Conservation (phyloP, 2,329 filamentous ascomycete species). For the Geosmithia flava region DNA sequence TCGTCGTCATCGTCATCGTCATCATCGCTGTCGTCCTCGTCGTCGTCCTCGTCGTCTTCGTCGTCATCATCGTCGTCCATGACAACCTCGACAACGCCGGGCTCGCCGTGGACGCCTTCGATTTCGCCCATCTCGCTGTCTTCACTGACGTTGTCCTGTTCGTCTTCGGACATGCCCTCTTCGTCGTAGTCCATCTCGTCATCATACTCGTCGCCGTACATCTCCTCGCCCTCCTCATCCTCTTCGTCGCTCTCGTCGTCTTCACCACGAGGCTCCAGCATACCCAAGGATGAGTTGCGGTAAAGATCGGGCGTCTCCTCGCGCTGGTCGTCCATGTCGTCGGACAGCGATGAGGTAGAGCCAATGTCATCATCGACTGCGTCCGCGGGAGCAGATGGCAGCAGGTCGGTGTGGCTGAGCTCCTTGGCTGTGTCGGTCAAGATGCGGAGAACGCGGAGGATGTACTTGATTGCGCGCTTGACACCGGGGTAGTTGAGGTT, state of each 20-base stretch:
- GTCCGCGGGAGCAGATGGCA: slow-evolving; percentile 53
- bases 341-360: slow-evolving; percentile 79
- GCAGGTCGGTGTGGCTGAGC: slow-evolving; percentile 69
- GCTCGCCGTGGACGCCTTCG: slow-evolving; percentile 56
- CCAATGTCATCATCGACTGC: slow-evolving; percentile 71
- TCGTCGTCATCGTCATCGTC: slow-evolving; percentile 37
- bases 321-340: slow-evolving; percentile 63
- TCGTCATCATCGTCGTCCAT: slow-evolving; percentile 59
- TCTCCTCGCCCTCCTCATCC: slow-evolving; percentile 66
- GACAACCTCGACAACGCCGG: slow-evolving; percentile 59
- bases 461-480: slow-evolving; percentile 92
- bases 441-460: slow-evolving; percentile 77
- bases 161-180: slow-evolving; percentile 69
- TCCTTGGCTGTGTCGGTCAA: slow-evolving; percentile 79
- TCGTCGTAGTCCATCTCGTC: slow-evolving; percentile 88
- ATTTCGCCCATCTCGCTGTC: slow-evolving; percentile 79
- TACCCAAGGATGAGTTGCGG: slow-evolving; percentile 87
- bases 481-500: slow-evolving; percentile 90
- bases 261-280: slow-evolving; percentile 76
- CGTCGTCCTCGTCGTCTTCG: slow-evolving; percentile 50
- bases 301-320: slow-evolving; percentile 96
- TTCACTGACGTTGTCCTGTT: slow-evolving; percentile 81
- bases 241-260: slow-evolving; percentile 65
- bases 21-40: slow-evolving; percentile 41
- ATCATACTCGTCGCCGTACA: slow-evolving; percentile 86